phyloP scores from a whole-genome alignment of 1,284 basidiomycete genomes.

The Heterobasidion irregulare region DNA sequence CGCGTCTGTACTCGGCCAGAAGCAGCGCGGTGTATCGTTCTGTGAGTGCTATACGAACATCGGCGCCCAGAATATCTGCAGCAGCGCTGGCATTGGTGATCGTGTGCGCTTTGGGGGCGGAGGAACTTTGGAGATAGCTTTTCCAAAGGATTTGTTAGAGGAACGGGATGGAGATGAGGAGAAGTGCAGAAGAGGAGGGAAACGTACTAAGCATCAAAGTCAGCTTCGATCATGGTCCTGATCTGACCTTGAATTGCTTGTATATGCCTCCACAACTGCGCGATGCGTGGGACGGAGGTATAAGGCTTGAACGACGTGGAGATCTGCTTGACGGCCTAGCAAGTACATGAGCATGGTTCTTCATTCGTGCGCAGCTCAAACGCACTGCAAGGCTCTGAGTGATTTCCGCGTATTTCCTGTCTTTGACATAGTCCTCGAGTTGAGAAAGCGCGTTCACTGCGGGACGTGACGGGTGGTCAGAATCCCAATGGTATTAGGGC shows the following conservation, averaged over 20 bases:
- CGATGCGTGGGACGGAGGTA: constrained; percentile 66
- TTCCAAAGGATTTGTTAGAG: background rate
- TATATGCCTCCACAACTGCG: constrained; percentile 69
- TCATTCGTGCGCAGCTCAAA: constrained; percentile 7
- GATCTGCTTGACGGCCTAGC: constrained; percentile 82
- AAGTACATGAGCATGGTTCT: constrained; percentile 7
- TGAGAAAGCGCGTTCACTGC: constrained; percentile 79
- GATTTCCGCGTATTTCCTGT: constrained; percentile 78
- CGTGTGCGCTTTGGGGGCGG: constrained; percentile 53
- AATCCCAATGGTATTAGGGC: background rate
- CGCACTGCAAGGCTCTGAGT: constrained; percentile 72
- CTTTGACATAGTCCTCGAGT: constrained; percentile 69
- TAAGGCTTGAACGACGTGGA: constrained; percentile 72
- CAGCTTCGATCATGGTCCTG: constrained; percentile 71
- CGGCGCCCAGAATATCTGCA: constrained; percentile 79
- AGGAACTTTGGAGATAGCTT: constrained; percentile 75
- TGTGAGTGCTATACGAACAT: constrained; percentile 74
- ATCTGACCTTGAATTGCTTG: constrained; percentile 75
- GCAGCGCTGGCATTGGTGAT: constrained; percentile 78
- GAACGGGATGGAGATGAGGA: background rate
- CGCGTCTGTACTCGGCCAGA: constrained; percentile 93
- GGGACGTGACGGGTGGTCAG: background rate
- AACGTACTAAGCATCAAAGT: constrained; percentile 86
- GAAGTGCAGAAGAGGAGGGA: background rate
- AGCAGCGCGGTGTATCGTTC: constrained; percentile 89